These are phyloP conservation scores for Cercis canadensis DNA, from an alignment of 306 rosid species.

Conservation along the genomic window DNA sequence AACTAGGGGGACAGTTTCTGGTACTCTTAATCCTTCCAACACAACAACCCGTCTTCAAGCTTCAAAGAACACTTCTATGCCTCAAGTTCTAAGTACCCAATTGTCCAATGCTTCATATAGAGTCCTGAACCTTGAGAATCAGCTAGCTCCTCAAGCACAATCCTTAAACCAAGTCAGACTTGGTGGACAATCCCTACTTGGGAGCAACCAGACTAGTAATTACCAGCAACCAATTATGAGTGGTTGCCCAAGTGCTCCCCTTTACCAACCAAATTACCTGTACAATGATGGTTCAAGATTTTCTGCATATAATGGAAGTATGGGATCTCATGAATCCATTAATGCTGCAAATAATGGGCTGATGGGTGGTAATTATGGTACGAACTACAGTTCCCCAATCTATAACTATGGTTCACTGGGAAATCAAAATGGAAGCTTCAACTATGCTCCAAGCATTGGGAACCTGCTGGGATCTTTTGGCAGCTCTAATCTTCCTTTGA, in stretches of 20 bases:
- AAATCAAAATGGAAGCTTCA: neutral
- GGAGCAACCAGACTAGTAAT: neutral
- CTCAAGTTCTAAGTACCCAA: conserved; percentile 1
- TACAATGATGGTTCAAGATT: neutral
- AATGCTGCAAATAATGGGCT: conserved; percentile 15
- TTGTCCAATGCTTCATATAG: neutral
- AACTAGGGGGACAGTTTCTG: neutral
- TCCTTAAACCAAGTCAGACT: conserved; percentile 4
- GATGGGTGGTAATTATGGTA: neutral
- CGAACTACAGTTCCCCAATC: neutral
- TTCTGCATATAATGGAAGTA: conserved; percentile 14
- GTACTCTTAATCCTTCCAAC: neutral
- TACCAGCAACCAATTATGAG: conserved; percentile 22
- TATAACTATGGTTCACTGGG: neutral
- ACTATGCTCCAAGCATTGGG: neutral
- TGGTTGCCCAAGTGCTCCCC: conserved; percentile 16
- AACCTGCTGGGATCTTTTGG: conserved; percentile 1
- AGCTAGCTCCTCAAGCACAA: neutral
- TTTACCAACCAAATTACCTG: conserved; percentile 3
- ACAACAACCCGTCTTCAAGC: neutral
- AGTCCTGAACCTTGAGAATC: neutral
- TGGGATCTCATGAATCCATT: conserved; percentile 10
- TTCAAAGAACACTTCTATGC: neutral
- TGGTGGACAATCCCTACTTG: conserved; percentile 4
- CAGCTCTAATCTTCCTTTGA: neutral